These are phyloP conservation scores for Abrus precatorius DNA, from an alignment of 306 rosid genomes.

Conservation along the genomic window DNA sequence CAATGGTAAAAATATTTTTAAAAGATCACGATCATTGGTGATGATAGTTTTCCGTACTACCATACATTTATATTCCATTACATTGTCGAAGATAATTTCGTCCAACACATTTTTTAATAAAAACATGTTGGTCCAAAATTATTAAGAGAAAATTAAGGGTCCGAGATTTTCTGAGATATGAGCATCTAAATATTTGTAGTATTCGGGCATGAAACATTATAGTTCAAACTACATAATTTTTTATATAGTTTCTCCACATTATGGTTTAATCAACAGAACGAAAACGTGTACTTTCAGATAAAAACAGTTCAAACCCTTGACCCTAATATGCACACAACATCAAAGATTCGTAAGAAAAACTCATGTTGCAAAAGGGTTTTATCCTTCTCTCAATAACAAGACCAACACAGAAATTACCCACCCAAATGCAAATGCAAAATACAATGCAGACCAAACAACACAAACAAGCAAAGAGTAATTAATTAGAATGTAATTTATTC, in stretches of 20 bases:
- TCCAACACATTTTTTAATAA: background rate
- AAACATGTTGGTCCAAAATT: background rate
- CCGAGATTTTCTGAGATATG: background rate
- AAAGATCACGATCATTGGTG: too few species aligned
- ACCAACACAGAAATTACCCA: background rate
- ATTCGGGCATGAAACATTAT: background rate
- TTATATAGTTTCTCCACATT: background rate
- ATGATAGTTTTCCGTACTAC: background rate
- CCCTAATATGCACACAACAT: background rate
- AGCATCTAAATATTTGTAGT: background rate
- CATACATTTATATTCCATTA: background rate
- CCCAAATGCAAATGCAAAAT: background rate
- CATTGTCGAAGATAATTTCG: background rate
- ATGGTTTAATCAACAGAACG: background rate
- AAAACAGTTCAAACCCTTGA: background rate
- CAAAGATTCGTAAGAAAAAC: slow-evolving; percentile 11
- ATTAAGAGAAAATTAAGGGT: background rate
- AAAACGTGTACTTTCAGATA: background rate
- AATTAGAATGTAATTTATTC: slow-evolving; percentile 34
- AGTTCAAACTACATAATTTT: too few species aligned
- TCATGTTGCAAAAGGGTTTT: background rate
- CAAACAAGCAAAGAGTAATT: background rate
- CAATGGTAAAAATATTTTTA: too few species aligned
- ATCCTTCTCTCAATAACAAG: background rate
- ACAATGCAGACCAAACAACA: slow-evolving; percentile 5